A percentile compares a stretch with the other conserved stretches of the same genome.
These are phyloP conservation scores for Pulveroboletus sp. DNA, from an alignment of 1,284 basidiomycete genomes.

Conservation along the genomic window DNA sequence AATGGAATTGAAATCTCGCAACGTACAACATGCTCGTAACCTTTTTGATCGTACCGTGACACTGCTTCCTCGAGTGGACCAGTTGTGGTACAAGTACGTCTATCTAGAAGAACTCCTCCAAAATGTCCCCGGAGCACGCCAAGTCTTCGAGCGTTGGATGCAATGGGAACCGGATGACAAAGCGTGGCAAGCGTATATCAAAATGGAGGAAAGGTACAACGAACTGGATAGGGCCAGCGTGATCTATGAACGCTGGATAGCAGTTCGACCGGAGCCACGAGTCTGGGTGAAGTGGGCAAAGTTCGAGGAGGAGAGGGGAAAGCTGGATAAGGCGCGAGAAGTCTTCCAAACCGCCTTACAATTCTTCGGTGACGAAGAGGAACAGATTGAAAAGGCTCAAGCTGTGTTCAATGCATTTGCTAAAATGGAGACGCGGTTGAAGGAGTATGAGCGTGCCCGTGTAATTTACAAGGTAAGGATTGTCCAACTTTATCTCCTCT, in stretches of 20 bases:
- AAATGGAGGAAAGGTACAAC: slow-evolving; percentile 91
- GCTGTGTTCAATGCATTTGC: slow-evolving; percentile 95
- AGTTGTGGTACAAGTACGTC: slow-evolving; percentile 98
- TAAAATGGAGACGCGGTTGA: slow-evolving; percentile 95
- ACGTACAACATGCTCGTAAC: slow-evolving; percentile 96
- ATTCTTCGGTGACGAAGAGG: slow-evolving; percentile 97
- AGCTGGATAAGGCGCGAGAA: slow-evolving; percentile 88
- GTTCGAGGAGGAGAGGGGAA: slow-evolving; percentile 91
- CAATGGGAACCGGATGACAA: slow-evolving; percentile 99
- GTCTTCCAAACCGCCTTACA: slow-evolving; percentile 97
- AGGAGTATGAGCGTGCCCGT: slow-evolving; percentile 95
- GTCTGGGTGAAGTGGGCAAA: slow-evolving; percentile 98
- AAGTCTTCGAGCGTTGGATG: slow-evolving; percentile 99
- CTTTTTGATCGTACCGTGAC: slow-evolving; percentile 97
- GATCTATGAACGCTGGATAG: slow-evolving; percentile 95
- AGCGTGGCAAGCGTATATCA: slow-evolving; percentile 98
- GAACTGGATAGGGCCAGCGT: slow-evolving; percentile 90
- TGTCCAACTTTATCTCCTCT: background rate
- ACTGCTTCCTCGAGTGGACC: slow-evolving; percentile 91
- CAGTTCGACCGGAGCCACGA: slow-evolving; percentile 88
- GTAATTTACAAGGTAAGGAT: slow-evolving; percentile 89
- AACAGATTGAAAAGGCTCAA: slow-evolving; percentile 96
- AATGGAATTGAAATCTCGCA: slow-evolving; percentile 96
- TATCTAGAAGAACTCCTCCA: slow-evolving; percentile 97
- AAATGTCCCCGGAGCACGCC: slow-evolving; percentile 92